phyloP scores from a whole-genome alignment of 495 filamentous ascomycete genomes.

The Massariosphaeria phaeospora region DNA sequence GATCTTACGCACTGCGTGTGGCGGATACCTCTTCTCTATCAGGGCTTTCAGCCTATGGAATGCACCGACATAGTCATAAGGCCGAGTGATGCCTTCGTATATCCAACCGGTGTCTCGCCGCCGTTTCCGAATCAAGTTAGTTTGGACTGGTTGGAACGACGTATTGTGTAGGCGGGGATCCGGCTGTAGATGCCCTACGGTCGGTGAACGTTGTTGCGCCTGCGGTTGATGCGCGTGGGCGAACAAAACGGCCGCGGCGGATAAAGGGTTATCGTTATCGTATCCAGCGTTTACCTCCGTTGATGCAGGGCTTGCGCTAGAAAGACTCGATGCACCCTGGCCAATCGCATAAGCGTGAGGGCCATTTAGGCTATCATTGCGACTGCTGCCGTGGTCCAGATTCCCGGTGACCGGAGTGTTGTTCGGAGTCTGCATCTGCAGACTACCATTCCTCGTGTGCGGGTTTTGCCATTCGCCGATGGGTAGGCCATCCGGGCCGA shows the following conservation, averaged over 20 bases:
- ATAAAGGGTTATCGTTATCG: slow-evolving; percentile 36
- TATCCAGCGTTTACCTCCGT: slow-evolving; percentile 27
- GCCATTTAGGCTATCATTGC: slow-evolving; percentile 39
- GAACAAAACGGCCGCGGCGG: slow-evolving; percentile 34
- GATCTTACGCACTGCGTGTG: slow-evolving; percentile 66
- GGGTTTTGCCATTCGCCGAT: slow-evolving; percentile 29
- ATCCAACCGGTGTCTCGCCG: slow-evolving; percentile 74
- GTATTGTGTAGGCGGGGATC: slow-evolving; percentile 26
- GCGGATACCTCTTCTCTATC: slow-evolving; percentile 69
- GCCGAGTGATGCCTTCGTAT: slow-evolving; percentile 81
- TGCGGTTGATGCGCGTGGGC: slow-evolving; percentile 33
- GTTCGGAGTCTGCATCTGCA: slow-evolving; percentile 31
- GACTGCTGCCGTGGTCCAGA: slow-evolving; percentile 12
- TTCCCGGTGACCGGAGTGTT: slow-evolving; percentile 24
- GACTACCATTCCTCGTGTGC: slow-evolving; percentile 28
- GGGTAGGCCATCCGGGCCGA: slow-evolving; percentile 21
- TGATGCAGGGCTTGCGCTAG: slow-evolving; percentile 52
- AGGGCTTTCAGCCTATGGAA: slow-evolving; percentile 86
- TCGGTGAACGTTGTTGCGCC: slow-evolving; percentile 31
- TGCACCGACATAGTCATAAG: slow-evolving; percentile 82
- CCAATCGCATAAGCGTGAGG: slow-evolving; percentile 69
- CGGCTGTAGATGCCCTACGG: slow-evolving; percentile 21
- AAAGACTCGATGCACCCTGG: slow-evolving; percentile 56
- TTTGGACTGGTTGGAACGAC: slow-evolving; percentile 20
- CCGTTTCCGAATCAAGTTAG: slow-evolving; percentile 43